Evolutionary conservation across 179 eudicot species (phyloP).

Genomic region (Spergularia azorica): DNA sequence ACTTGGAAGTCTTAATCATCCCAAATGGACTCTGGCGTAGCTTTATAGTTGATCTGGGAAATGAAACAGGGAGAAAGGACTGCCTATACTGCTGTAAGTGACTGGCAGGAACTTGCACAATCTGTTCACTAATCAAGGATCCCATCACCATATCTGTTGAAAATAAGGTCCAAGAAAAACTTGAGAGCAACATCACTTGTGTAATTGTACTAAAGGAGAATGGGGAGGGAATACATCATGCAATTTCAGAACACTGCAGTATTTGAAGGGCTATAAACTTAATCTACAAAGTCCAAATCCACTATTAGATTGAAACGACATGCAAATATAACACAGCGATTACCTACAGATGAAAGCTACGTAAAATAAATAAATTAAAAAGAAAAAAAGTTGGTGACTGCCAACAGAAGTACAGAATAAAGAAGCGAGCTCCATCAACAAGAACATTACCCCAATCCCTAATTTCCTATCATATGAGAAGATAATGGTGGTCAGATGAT

Average conservation of each 20-base stretch:
- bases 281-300: neutral
- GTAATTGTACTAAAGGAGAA: neutral
- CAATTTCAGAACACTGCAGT: neutral
- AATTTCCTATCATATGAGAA: no score
- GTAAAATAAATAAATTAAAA: neutral
- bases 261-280: neutral
- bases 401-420: neutral
- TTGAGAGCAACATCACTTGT: neutral
- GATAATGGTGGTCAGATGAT: no score
- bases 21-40: slow-evolving; percentile 34
- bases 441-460: neutral
- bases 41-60: slow-evolving; percentile 29
- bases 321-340: neutral
- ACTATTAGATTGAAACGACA: neutral
- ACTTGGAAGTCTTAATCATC: slow-evolving; percentile 40
- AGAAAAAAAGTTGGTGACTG: neutral
- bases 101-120: slow-evolving; percentile 33
- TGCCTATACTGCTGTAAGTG: slow-evolving; percentile 28
- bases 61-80: slow-evolving; percentile 29
- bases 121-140: slow-evolving; percentile 47
- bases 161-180: neutral
- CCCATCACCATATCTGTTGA: slow-evolving; percentile 55
- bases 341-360: neutral
- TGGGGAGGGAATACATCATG: neutral
- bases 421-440: neutral